Conservation (phyloP, 306 rosid species). For the Ziziphus jujuba region DNA sequence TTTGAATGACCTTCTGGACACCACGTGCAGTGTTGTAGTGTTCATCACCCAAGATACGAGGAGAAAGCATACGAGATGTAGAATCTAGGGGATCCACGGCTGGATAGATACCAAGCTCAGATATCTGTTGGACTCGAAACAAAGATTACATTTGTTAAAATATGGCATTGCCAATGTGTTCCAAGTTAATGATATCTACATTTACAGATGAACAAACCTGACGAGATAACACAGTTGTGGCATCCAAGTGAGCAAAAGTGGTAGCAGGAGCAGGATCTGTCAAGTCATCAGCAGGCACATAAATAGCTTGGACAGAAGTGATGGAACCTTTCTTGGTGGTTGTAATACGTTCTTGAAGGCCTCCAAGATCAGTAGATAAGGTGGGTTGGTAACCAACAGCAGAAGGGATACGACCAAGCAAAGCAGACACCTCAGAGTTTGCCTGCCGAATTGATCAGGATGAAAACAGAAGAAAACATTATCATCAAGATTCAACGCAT, state of each 20-base stretch:
- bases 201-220: slow-evolving; percentile 47
- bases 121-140: slow-evolving; percentile 52
- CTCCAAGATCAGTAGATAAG: slow-evolving; percentile 97
- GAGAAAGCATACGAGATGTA: slow-evolving; percentile 98
- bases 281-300: slow-evolving; percentile 99
- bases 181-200: background rate
- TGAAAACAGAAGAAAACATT: background rate
- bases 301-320: slow-evolving; percentile 98
- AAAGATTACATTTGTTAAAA: background rate
- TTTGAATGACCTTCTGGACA: slow-evolving; percentile 90
- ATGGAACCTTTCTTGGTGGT: slow-evolving; percentile 99
- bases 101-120: slow-evolving; percentile 98
- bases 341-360: slow-evolving; percentile 97
- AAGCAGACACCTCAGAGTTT: slow-evolving; percentile 98
- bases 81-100: slow-evolving; percentile 97
- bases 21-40: slow-evolving; percentile 99
- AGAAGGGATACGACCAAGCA: slow-evolving; percentile 99
- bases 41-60: slow-evolving; percentile 88
- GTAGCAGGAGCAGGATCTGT: slow-evolving; percentile 99
- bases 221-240: slow-evolving; percentile 94
- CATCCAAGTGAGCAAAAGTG: slow-evolving; percentile 98
- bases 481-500: background rate
- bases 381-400: slow-evolving; percentile 99
- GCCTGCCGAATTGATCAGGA: slow-evolving; percentile 53
- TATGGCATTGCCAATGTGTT: background rate